phyloP scores from a whole-genome alignment of 768 basidiomycete genomes.

The Collybiopsis confluens region DNA sequence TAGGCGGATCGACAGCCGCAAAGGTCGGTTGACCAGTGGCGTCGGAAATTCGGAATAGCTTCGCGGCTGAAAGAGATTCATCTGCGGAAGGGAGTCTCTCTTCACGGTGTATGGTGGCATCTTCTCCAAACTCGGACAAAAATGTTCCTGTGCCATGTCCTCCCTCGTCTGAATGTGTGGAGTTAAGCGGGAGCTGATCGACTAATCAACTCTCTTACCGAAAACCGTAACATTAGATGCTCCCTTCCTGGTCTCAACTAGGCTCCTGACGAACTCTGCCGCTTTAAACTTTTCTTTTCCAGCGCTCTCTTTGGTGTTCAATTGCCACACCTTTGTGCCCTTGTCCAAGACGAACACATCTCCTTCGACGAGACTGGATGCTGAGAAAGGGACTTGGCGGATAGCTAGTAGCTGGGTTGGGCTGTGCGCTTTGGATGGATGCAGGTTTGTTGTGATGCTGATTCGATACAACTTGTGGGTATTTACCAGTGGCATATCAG shows the following conservation, averaged over 20 bases:
- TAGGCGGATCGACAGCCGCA: constrained; percentile 24
- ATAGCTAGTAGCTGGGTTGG: constrained; percentile 33
- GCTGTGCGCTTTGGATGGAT: not conserved
- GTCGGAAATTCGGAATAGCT: constrained; percentile 43
- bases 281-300: constrained; percentile 60
- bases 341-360: constrained; percentile 61
- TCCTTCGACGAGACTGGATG: constrained; percentile 45
- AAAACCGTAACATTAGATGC: constrained; percentile 43
- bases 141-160: constrained; percentile 42
- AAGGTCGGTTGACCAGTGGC: constrained; percentile 35
- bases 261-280: constrained; percentile 50
- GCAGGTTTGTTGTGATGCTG: constrained; percentile 19
- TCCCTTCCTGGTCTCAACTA: constrained; percentile 38
- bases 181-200: not conserved
- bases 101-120: constrained; percentile 16
- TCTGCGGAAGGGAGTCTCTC: constrained; percentile 1
- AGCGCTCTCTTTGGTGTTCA: constrained; percentile 49
- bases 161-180: constrained; percentile 41
- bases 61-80: constrained; percentile 10
- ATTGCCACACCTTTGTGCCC: constrained; percentile 47
- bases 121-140: constrained; percentile 41
- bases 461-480: constrained; percentile 49
- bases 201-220: constrained; percentile 28
- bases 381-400: constrained; percentile 42
- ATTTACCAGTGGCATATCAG: constrained; percentile 36